phyloP scores from a whole-genome alignment of 1,139 yeast genomes.

The Kurtzmaniella quercitrusa region DNA sequence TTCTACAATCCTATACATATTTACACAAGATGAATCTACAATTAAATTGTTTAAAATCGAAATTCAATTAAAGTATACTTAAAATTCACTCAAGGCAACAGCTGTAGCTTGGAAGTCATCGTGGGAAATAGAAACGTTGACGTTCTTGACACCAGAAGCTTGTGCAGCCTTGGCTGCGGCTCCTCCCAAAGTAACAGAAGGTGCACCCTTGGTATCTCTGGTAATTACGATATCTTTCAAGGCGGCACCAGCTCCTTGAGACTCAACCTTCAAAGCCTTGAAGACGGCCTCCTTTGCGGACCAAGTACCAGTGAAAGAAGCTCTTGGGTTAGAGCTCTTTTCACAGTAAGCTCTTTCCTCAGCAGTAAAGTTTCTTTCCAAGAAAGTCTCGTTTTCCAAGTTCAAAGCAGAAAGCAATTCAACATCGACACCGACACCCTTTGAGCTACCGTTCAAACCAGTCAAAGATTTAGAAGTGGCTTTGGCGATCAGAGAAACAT shows the following conservation, averaged over 20 bases:
- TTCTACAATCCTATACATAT: background rate
- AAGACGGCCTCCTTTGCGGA: constrained; percentile 98
- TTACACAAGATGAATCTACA: too few relatives aligned
- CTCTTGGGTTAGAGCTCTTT: constrained; percentile 69
- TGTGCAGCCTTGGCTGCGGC: constrained; percentile 72
- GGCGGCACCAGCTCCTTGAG: constrained; percentile 94
- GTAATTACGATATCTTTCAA: constrained; percentile 84
- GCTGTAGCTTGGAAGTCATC: constrained; percentile 98
- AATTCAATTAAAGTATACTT: constrained; percentile 7
- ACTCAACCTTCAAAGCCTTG: constrained; percentile 86
- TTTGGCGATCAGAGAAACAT: constrained; percentile 33
- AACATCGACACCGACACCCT: constrained; percentile 96
- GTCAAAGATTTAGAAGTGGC: constrained; percentile 50
- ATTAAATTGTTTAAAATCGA: background rate
- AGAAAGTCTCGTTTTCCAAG: constrained; percentile 79
- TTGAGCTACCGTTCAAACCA: constrained; percentile 44
- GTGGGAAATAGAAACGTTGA: constrained; percentile 89
- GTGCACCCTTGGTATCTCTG: constrained; percentile 76
- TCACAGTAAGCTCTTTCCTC: constrained; percentile 77
- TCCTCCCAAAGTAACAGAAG: constrained; percentile 73
- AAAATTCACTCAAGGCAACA: constrained; percentile 81
- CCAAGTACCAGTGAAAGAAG: constrained; percentile 98
- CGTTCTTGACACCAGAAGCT: constrained; percentile 61
- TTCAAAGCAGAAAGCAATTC: constrained; percentile 82
- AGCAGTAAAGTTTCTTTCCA: constrained; percentile 86